Evolutionary conservation across 306 rosid genomes (phyloP).

Genomic region (Malus domestica): DNA sequence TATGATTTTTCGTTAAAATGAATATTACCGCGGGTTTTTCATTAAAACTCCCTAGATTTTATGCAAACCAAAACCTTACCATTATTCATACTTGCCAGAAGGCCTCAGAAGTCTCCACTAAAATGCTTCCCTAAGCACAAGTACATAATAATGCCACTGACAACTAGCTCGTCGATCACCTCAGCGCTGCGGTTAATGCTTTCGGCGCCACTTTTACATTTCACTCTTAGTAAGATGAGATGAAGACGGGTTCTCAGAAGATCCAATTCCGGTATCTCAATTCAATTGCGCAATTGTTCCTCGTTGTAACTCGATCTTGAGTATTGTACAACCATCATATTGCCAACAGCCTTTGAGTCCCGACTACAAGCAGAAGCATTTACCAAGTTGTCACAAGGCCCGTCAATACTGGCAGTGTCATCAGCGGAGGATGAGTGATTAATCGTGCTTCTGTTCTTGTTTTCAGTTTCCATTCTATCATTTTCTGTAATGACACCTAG

Average conservation of each 20-base stretch:
- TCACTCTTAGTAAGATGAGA: too few species aligned
- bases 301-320: background rate
- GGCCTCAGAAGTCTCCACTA: background rate
- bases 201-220: background rate
- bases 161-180: background rate
- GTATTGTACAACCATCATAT: background rate
- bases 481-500: conserved; percentile 15
- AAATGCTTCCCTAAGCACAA: background rate
- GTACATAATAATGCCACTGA: background rate
- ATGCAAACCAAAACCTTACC: too few species aligned
- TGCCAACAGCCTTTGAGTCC: background rate
- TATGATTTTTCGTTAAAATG: too few species aligned
- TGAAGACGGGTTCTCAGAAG: too few species aligned
- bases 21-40: too few species aligned
- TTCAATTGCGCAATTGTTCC: background rate
- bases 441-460: conserved; percentile 2
- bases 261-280: background rate
- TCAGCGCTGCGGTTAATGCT: background rate
- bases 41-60: too few species aligned
- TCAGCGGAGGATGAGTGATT: background rate
- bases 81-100: background rate
- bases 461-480: conserved; percentile 5
- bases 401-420: background rate
- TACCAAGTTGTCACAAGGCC: background rate
- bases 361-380: background rate